Percentiles rank a stretch among this genome's conserved stretches.
Evolutionary conservation across 768 basidiomycete genomes (phyloP).

Genomic region (Omphalotus guepiniiformis): DNA sequence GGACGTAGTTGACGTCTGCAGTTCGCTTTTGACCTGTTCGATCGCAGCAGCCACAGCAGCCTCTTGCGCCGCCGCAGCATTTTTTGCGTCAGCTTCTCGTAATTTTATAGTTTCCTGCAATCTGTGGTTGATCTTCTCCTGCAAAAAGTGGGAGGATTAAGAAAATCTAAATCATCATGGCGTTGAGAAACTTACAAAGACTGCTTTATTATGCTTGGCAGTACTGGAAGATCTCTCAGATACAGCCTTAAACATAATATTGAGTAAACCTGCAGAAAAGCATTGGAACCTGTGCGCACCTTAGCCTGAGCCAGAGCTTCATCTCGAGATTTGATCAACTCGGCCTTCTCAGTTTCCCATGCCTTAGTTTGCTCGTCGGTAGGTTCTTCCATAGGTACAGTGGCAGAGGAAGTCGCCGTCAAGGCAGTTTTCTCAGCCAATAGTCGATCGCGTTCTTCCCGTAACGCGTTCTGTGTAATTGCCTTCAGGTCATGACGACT

Average conservation of each 20-base stretch:
- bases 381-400: constrained; percentile 17
- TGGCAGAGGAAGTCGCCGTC: constrained; percentile 37
- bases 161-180: not conserved
- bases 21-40: constrained; percentile 49
- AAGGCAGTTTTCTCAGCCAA: constrained; percentile 62
- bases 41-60: constrained; percentile 53
- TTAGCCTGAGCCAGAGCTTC: constrained; percentile 57
- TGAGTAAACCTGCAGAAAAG: not conserved
- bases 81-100: constrained; percentile 43
- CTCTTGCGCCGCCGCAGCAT: constrained; percentile 37
- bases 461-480: constrained; percentile 43
- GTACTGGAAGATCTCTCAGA: constrained; percentile 42
- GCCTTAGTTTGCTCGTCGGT: constrained; percentile 29
- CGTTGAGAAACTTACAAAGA: constrained; percentile 2
- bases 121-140: constrained; percentile 63
- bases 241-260: constrained; percentile 25
- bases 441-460: constrained; percentile 57
- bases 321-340: constrained; percentile 53
- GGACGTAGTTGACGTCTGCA: constrained; percentile 24
- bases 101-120: constrained; percentile 50
- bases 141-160: constrained; percentile 5
- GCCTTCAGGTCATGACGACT: not conserved
- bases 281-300: constrained; percentile 30
- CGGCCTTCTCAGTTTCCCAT: constrained; percentile 60
- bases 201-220: constrained; percentile 26